Evolutionary conservation across 2,329 filamentous ascomycete genomes (phyloP), one percentile per base, ranked within the genome.

Genomic region (Calonectria ilicicola): DNA sequence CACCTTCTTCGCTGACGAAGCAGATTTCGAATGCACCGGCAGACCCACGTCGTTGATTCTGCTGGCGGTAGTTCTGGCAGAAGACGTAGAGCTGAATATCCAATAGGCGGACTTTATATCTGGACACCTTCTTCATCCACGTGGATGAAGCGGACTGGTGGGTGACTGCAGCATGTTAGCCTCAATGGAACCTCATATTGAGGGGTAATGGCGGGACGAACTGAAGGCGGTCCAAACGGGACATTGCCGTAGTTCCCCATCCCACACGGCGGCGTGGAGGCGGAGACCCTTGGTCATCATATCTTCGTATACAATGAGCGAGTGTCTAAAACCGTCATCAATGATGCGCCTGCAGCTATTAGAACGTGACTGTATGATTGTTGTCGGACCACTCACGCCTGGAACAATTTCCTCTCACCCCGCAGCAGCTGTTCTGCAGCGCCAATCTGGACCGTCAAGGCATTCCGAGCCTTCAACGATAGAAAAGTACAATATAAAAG

Each of bases 181-280:
- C 44, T 9, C 1, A 29, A 49, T 38, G 19, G 49, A 38, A 8
- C 2, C 10, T 17, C 32, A 2, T 21, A 35, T 7, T 35, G 47
- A 21, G 32, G 19, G n/a, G 29, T 47, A 35, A 49, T 49, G 38
- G 23, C 40, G 42, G 42, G 32, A 74, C 87, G 29, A 83, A 91
- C 90, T 83, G 76, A 93, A 93, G 2, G 91, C 90, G 2, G 91
- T 92, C 91, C 91, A 93, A 10, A 93, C 86, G 1, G 91, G 91
- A 76, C 89, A 91, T 64, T 84, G 84, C 35, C 83, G 84, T 63
- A 91, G 78, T 65, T 88, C 86, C 2, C 89, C 90, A n/a, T 88
- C 86, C 84, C 86, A 87, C 0, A 90, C 86, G 1, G 88, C 85
- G 15, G 89, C 89, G 60, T 91, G 90, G 0, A 93, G 86, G 15